These are phyloP conservation scores for Hypoxylon sp. DNA, from an alignment of 2,329 filamentous ascomycete species.

Conservation along the genomic window DNA sequence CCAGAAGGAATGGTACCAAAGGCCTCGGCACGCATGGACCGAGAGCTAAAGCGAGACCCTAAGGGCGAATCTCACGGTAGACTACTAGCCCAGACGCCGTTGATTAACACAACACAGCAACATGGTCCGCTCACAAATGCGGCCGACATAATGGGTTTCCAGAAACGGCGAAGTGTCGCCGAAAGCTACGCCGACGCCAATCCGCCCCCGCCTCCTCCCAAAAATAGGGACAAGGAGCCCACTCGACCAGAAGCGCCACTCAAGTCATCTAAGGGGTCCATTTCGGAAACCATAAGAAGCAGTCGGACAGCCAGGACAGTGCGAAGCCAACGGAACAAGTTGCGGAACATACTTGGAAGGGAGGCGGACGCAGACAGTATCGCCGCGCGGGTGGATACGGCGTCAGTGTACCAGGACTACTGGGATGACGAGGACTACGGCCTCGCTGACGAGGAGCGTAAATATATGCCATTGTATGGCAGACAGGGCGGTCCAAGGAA, in stretches of 20 bases:
- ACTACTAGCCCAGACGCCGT: slow-evolving; percentile 40
- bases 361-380: slow-evolving; percentile 26
- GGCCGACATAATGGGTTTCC: slow-evolving; percentile 48
- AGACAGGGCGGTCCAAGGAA: slow-evolving; percentile 56
- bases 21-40: slow-evolving; percentile 18
- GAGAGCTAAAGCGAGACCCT: slow-evolving; percentile 3
- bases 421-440: slow-evolving; percentile 58
- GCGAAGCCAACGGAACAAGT: slow-evolving; percentile 53
- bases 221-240: slow-evolving; percentile 16
- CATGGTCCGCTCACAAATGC: slow-evolving; percentile 47
- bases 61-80: slow-evolving; percentile 12
- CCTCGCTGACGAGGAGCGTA: slow-evolving; percentile 64
- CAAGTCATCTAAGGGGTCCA: slow-evolving; percentile 51
- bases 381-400: slow-evolving; percentile 11
- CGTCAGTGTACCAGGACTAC: slow-evolving; percentile 14
- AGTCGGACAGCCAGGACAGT: slow-evolving; percentile 49
- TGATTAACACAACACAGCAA: slow-evolving; percentile 41
- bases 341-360: slow-evolving; percentile 48
- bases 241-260: slow-evolving; percentile 38
- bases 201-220: slow-evolving; percentile 21
- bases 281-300: slow-evolving; percentile 55
- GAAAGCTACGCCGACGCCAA: slow-evolving; percentile 17
- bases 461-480: slow-evolving; percentile 67
- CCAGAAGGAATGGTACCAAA: slow-evolving; percentile 54
- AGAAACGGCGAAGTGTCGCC: slow-evolving; percentile 3